These are phyloP conservation scores for Cryphonectria parasitica DNA, from an alignment of 2,329 filamentous ascomycete genomes.

Conservation along the genomic window DNA sequence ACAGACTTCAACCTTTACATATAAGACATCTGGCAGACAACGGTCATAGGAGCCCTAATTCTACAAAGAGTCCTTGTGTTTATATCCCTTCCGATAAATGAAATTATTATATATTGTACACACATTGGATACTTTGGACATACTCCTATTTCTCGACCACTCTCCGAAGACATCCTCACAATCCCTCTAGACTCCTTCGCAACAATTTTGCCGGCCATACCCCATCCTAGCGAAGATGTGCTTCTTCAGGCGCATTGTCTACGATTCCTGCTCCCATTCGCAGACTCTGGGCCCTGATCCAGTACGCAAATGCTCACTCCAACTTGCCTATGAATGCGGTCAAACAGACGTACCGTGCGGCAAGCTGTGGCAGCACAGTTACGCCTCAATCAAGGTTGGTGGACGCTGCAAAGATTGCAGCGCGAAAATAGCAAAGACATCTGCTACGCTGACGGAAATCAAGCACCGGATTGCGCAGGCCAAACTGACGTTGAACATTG, in stretches of 20 bases:
- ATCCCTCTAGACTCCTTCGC: neutral
- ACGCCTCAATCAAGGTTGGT: conserved; percentile 28
- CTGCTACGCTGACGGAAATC: conserved; percentile 23
- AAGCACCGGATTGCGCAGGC: conserved; percentile 29
- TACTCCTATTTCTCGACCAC: neutral
- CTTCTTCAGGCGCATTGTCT: conserved; percentile 32
- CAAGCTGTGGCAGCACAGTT: conserved; percentile 29
- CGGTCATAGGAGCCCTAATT: neutral
- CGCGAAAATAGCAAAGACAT: neutral
- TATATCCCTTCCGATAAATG: too few relatives aligned
- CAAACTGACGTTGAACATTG: conserved; percentile 25
- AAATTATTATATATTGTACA: neutral
- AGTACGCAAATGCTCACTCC: conserved; percentile 28
- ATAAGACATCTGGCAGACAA: neutral
- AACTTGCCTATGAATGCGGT: conserved; percentile 29
- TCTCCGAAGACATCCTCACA: conserved; percentile 17
- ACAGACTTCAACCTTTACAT: neutral
- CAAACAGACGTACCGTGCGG: conserved; percentile 29
- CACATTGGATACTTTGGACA: neutral
- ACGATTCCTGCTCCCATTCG: conserved; percentile 30
- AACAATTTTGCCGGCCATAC: neutral
- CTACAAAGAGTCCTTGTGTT: neutral
- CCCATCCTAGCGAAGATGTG: conserved; percentile 29
- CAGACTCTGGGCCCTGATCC: conserved; percentile 25
- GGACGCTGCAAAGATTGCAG: conserved; percentile 30